Conservation (phyloP, 2,329 filamentous ascomycete genomes). For the Trichoderma polysporum region DNA sequence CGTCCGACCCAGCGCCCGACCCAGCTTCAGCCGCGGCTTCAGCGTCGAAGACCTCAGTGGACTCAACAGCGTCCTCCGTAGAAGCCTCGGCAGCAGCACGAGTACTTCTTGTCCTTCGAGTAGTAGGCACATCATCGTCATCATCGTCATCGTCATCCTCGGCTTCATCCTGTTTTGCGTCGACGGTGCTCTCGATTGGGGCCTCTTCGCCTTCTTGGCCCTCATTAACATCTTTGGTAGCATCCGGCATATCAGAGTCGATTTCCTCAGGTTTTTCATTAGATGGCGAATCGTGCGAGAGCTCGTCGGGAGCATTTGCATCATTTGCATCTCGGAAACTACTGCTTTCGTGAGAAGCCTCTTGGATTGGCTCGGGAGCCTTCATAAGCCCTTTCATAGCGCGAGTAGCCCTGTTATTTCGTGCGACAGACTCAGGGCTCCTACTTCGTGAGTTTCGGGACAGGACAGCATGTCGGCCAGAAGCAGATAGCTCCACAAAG, state of each 20-base stretch:
- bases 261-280: slow-evolving; percentile 28
- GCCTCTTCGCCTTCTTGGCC: slow-evolving; percentile 24
- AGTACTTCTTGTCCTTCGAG: slow-evolving; percentile 45
- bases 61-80: slow-evolving; percentile 33
- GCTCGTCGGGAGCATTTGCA: slow-evolving; percentile 39
- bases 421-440: slow-evolving; percentile 53
- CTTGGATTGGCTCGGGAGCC: slow-evolving; percentile 49
- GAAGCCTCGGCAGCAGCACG: slow-evolving; percentile 34
- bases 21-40: slow-evolving; percentile 30
- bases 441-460: slow-evolving; percentile 53
- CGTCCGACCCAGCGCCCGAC: slow-evolving; percentile 31
- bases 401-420: slow-evolving; percentile 47
- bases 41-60: slow-evolving; percentile 24
- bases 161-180: slow-evolving; percentile 14
- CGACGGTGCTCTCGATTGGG: slow-evolving; percentile 29
- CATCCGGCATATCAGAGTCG: slow-evolving; percentile 33
- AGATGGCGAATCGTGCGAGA: slow-evolving; percentile 35
- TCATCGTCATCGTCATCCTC: slow-evolving; percentile 44
- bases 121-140: slow-evolving; percentile 50
- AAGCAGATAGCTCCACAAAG: slow-evolving; percentile 59
- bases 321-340: slow-evolving; percentile 39
- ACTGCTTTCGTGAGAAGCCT: slow-evolving; percentile 55
- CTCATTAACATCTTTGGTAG: slow-evolving; percentile 9
- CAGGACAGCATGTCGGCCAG: slow-evolving; percentile 56
- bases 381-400: slow-evolving; percentile 52